Conservation (phyloP, 768 basidiomycete genomes). For the Panaeolus cyanescens region DNA sequence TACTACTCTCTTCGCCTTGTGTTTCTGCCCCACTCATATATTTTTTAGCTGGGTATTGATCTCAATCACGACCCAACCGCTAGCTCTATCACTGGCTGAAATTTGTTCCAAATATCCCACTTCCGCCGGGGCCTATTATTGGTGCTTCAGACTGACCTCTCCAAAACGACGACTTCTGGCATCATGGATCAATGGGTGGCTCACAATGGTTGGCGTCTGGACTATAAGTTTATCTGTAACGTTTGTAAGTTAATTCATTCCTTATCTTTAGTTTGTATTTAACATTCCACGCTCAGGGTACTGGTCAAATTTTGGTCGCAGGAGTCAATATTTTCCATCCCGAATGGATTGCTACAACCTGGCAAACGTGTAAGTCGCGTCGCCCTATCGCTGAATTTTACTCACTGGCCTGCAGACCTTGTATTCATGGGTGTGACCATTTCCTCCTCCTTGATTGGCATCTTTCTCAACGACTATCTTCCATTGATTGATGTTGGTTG, state of each 20-base stretch:
- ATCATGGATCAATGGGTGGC: conserved; percentile 72
- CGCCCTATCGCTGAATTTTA: conserved; percentile 4
- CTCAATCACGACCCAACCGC: conserved; percentile 44
- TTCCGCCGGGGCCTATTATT: conserved; percentile 65
- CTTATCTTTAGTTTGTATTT: neutral
- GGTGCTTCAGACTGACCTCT: conserved; percentile 63
- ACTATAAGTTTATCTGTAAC: conserved; percentile 66
- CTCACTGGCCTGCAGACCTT: conserved; percentile 35
- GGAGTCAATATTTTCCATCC: conserved; percentile 60
- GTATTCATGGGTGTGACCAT: conserved; percentile 57
- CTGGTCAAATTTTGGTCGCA: conserved; percentile 60
- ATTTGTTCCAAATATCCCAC: conserved; percentile 64
- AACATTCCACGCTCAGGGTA: conserved; percentile 36
- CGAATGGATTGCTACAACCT: conserved; percentile 56
- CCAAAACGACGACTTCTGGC: conserved; percentile 50
- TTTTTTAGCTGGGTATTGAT: conserved; percentile 51
- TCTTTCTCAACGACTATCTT: conserved; percentile 56
- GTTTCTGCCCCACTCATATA: neutral
- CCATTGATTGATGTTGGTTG: conserved; percentile 48
- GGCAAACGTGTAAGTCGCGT: conserved; percentile 54
- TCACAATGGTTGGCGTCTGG: conserved; percentile 71
- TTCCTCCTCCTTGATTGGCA: conserved; percentile 49
- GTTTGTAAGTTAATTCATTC: conserved; percentile 41
- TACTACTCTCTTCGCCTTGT: conserved; percentile 18
- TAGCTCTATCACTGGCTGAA: conserved; percentile 58